Evolutionary conservation across 1,284 basidiomycete genomes (phyloP).

Genomic region (Pyrrhoderma lamaoense): DNA sequence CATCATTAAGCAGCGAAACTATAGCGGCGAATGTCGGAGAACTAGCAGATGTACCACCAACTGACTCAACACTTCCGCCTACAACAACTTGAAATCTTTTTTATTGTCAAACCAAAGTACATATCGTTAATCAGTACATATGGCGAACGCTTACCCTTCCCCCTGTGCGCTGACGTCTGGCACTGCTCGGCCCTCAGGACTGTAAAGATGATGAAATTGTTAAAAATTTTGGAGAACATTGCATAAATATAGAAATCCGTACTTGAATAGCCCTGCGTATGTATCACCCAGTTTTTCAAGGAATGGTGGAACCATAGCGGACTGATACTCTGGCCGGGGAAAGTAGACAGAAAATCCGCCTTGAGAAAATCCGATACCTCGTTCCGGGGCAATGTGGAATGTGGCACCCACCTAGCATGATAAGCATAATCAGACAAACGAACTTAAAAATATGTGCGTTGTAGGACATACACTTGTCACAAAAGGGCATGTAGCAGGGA

Average conservation of each 20-base stretch:
- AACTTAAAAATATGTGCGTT: not conserved
- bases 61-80: conserved; percentile 19
- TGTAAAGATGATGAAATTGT: conserved; percentile 9
- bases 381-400: conserved; percentile 23
- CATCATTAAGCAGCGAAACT: conserved; percentile 33
- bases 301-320: conserved; percentile 31
- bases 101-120: conserved; percentile 1
- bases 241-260: not conserved
- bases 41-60: conserved; percentile 32
- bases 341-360: conserved; percentile 47
- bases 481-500: conserved; percentile 34
- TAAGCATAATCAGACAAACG: not conserved
- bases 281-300: conserved; percentile 25
- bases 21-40: conserved; percentile 31
- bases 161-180: conserved; percentile 36
- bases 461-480: conserved; percentile 16
- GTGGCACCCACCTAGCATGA: conserved; percentile 25
- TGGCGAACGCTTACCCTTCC: conserved; percentile 11
- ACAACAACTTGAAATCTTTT: conserved; percentile 22
- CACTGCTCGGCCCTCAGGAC: conserved; percentile 29
- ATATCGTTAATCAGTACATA: not conserved
- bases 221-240: too few species aligned
- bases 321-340: conserved; percentile 34
- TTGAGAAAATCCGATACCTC: conserved; percentile 31
- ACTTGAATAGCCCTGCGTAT: conserved; percentile 26